Base-by-base conservation (phyloP, 306 rosid species). In the Canavalia gladiata region DNA sequence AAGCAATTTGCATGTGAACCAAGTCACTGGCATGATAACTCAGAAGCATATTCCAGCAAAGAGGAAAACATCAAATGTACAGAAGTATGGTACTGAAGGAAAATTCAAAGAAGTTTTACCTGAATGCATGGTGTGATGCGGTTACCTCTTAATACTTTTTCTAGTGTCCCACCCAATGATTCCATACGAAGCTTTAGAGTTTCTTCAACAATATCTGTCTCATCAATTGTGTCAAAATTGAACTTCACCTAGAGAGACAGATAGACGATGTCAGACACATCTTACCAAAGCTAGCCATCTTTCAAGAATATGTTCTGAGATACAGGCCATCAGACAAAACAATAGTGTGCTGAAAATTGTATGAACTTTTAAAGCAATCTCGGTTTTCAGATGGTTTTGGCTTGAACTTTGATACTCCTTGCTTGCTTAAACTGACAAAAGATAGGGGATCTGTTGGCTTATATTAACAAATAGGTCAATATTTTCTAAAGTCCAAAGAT, bases 111-210 rank as follows among this genome's bases (percentile, higher is more conserved):
- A 18, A 18, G 25, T 73, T 79, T 85, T 84, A 95, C 99, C 99
- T 90, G 97, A 76, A 90, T 63, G 90, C 98, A 95, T 7, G 99
- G 98, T 70, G 99, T 91, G 89, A 95, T 88, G 84, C 93, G 98
- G 84, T 90, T 95, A 77, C 99, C 99, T 54, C 86, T 90, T 73
- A 95, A 78, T 57, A 95, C 88, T 89, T 90, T 95, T 58, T 95
- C 92, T 39, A 93, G 80, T 25, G 91, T 93, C 62, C 97, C 96
- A 1, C 91, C 91, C 9, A 87, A 80, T 5, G 84, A 84, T 60
- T 90, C 92, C 46, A 92, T 88, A 1, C 98, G 97, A 78, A 88
- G 81, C 83, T 56, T 89, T 29, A 93, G 50, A 34, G 94, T 90
- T 75, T 92, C 87, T 83, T 93, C 97, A 39, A 95, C 90, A 81